Evolutionary conservation across 179 eudicot genomes (phyloP).

Genomic region (Spergularia azorica): DNA sequence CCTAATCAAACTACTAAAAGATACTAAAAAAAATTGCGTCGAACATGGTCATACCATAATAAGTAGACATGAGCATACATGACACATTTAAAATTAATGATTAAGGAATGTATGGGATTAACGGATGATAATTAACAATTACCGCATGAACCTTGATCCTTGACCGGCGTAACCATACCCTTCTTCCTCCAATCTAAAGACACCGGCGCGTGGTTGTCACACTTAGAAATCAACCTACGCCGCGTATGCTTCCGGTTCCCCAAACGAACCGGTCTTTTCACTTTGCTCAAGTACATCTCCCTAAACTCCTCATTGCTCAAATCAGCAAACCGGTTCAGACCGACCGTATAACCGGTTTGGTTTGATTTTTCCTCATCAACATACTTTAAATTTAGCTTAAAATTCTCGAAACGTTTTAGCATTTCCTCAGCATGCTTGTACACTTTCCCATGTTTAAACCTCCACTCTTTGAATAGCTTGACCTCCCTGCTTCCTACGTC

Average conservation of each 20-base stretch:
- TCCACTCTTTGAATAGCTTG: conserved; percentile 51
- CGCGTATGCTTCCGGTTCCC: neutral
- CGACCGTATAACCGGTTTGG: conserved; percentile 43
- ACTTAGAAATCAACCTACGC: neutral
- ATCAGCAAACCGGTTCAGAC: conserved; percentile 79
- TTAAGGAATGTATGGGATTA: neutral
- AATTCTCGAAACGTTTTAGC: conserved; percentile 44
- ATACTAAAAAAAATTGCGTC: too few species aligned
- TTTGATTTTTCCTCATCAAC: conserved; percentile 40
- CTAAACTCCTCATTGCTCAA: conserved; percentile 69
- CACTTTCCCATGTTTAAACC: conserved; percentile 37
- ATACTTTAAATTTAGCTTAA: conserved; percentile 48
- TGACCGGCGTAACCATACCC: conserved; percentile 37
- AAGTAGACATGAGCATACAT: too few species aligned
- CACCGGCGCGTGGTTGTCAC: conserved; percentile 33
- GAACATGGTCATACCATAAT: too few species aligned
- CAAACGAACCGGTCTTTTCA: conserved; percentile 6
- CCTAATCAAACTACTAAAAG: too few species aligned
- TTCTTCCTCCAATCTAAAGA: conserved; percentile 41
- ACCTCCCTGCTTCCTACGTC: conserved; percentile 33
- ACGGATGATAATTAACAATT: neutral
- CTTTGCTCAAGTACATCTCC: conserved; percentile 32
- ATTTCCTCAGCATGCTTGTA: conserved; percentile 40
- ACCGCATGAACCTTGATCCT: conserved; percentile 46
- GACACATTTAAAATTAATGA: too few species aligned